phyloP scores from a whole-genome alignment of 495 filamentous ascomycete genomes.

The Aspergillus bridgeri region DNA sequence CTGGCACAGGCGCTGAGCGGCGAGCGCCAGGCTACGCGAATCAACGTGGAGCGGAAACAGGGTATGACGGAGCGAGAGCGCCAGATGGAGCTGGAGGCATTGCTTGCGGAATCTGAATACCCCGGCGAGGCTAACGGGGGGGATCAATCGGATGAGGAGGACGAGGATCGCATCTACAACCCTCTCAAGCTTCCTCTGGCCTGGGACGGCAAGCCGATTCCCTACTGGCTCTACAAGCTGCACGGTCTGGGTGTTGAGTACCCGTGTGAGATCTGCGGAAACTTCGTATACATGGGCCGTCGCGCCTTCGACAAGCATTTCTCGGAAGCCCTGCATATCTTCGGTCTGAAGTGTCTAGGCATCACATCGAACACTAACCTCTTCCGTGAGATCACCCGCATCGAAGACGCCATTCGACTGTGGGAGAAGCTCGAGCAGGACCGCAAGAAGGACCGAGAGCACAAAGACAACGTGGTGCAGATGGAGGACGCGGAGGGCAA shows the following conservation, averaged over 20 bases:
- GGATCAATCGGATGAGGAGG: conserved; percentile 62
- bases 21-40: conserved; percentile 77
- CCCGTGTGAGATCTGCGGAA: conserved; percentile 92
- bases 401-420: conserved; percentile 79
- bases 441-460: conserved; percentile 70
- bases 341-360: conserved; percentile 88
- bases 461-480: conserved; percentile 81
- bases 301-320: conserved; percentile 98
- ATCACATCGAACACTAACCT: conserved; percentile 83
- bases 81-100: conserved; percentile 83
- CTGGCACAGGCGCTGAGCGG: conserved; percentile 72
- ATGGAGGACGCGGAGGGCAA: conserved; percentile 98
- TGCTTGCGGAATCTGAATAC: conserved; percentile 61
- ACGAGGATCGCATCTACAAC: conserved; percentile 88
- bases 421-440: conserved; percentile 94
- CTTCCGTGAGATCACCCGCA: conserved; percentile 90
- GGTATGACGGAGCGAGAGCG: conserved; percentile 96
- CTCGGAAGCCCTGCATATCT: conserved; percentile 85
- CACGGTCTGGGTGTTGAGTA: conserved; percentile 96
- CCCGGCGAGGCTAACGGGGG: conserved; percentile 46
- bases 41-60: conserved; percentile 91
- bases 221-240: conserved; percentile 97
- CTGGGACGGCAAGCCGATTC: conserved; percentile 98
- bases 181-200: conserved; percentile 91
- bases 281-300: conserved; percentile 95